Base-by-base conservation (phyloP, 129 eudicot genomes). In the Flaveria bidentis region DNA sequence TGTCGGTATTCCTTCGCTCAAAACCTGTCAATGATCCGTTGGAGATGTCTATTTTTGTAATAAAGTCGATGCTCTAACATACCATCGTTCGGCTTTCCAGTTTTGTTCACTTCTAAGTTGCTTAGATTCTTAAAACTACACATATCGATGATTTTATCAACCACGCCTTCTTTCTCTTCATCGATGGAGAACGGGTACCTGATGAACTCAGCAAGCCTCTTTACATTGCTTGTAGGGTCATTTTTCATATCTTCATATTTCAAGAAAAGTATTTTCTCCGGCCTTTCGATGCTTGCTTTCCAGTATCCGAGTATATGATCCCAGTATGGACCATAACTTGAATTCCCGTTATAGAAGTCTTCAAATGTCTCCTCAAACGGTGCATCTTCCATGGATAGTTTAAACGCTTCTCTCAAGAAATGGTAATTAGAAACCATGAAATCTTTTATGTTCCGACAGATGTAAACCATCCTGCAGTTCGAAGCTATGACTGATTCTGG, bases 51-150 rank as follows among this genome's bases (percentile, higher is more conserved):
- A 28, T 28, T 28, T 28, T 30, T 56, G 14, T 1, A 56, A 6
- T 18, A 56, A 0, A 56, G 15, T 56, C 63, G 25, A 25, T 55
- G 17, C 1, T 55, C 61, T 17, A 55, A 9, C 4, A 5, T 6
- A 18, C 14, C 30, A 28, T 4, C 4, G 8, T 56, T 6, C 16
- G 3, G 33, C 14, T 8, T 57, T 57, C 64, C 33, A 20, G 30
- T 57, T 57, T 22, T 57, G 23, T 60, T 60, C 67, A 60, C 67
- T 60, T 60, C 67, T 60, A 60, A 60, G 17, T 23, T 60, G 67
- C 67, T 60, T 41, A 60, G n/a, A 60, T 60, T 60, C 9, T 60
- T 41, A 23, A 60, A 60, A 23, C 67, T 26, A 13, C 67, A 25
- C 16, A 60, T 0, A 7, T 26, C 3, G 2, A 60, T 26, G 28